Base-by-base conservation (phyloP, 306 rosid genomes). In the Trifolium dubium region DNA sequence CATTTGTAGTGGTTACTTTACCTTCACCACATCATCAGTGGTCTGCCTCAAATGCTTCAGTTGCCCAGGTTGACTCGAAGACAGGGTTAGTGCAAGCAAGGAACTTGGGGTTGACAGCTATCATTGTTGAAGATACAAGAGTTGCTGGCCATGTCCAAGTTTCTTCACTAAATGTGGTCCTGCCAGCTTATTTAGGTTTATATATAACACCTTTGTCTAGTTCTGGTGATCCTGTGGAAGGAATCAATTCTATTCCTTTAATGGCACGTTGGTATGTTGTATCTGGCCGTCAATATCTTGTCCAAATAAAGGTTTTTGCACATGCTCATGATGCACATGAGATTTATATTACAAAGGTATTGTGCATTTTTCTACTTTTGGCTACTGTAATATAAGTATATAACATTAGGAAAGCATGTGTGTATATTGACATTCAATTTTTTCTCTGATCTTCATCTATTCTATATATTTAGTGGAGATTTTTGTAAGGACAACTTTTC, bases 21-120 rank as follows among this genome's bases (percentile, higher is more conserved):
- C 98, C 98, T 51, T 91, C 98, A 69, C 87, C 92, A 14, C 92
- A 91, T 84, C 93, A 93, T 88, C 87, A 60, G 64, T 93, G 98
- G 98, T 88, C 92, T 69, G 85, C 82, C 69, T 89, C 97, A 83
- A 93, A 91, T 85, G 78, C 86, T 83, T 91, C 97, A 10, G 86
- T 93, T 77, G 97, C 94, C 58, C 80, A 58, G 64, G 89, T 88
- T 80, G 92, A 87, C 83, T 72, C 91, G 40, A 37, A 47, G 75
- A 76, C 84, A 82, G 98, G 98, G 54, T 80, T 80, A 73, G 85
- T 86, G 10, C 73, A 79, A 71, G 94, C 98, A 34, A 72, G 87
- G 66, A 82, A 81, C 77, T 80, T 93, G 76, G 98, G 98, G 55
- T 79, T 73, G 79, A 80, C 97, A 53, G 60, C 85, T 83, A 84